A percentile compares a stretch with the other conserved stretches of the same genome.
phyloP scores from a whole-genome alignment of 495 filamentous ascomycete species.

The Aspergillus cristatus region DNA sequence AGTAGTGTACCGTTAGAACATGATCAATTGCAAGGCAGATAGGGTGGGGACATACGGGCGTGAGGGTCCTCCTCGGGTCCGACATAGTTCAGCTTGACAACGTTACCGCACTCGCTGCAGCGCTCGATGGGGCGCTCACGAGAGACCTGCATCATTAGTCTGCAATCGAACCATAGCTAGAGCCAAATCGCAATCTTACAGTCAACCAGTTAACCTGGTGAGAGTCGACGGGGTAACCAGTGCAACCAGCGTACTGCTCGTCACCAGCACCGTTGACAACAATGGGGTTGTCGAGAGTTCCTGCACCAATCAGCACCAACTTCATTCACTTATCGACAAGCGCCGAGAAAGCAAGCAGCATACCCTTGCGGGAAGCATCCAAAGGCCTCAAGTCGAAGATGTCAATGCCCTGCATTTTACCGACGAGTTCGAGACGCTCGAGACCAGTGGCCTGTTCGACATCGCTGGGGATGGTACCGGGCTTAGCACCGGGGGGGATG shows the following conservation, averaged over 20 bases:
- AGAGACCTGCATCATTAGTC: constrained; percentile 48
- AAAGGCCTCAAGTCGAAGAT: constrained; percentile 97
- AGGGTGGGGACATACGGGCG: constrained; percentile 29
- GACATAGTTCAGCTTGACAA: constrained; percentile 94
- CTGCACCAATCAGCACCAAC: constrained; percentile 31
- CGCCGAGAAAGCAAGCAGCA: constrained; percentile 11
- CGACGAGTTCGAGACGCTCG: constrained; percentile 95
- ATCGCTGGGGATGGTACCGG: constrained; percentile 85
- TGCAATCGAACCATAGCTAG: neutral
- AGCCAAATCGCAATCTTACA: constrained; percentile 41
- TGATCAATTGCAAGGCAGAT: neutral
- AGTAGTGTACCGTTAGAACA: neutral
- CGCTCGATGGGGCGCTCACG: constrained; percentile 86
- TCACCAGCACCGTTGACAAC: constrained; percentile 81
- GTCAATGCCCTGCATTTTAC: constrained; percentile 98
- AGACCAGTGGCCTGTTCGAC: constrained; percentile 91
- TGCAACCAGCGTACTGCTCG: constrained; percentile 96
- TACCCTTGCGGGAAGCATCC: constrained; percentile 80
- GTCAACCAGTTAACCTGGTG: constrained; percentile 85
- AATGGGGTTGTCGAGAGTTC: constrained; percentile 86
- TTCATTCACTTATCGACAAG: neutral
- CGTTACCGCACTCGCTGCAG: constrained; percentile 90
- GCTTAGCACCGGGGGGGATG: constrained; percentile 64
- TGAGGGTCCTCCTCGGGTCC: constrained; percentile 66
- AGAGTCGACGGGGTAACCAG: constrained; percentile 83